Conservation (phyloP, 805 yeast species). For the Isabelozyma pseudorhagii region DNA sequence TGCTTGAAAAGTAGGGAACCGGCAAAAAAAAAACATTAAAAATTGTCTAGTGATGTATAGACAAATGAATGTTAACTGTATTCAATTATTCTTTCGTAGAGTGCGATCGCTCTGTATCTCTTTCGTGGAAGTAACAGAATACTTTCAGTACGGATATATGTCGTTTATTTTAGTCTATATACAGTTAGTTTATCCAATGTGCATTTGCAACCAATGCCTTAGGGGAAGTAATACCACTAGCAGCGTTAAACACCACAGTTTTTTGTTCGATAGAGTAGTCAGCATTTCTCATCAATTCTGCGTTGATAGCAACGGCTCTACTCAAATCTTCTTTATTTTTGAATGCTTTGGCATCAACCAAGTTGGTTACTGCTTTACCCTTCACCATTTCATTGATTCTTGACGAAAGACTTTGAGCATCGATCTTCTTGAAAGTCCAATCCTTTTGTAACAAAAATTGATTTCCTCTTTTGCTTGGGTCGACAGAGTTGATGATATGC, state of each 20-base stretch:
- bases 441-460: constrained; percentile 30
- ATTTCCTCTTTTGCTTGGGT: constrained; percentile 15
- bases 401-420: constrained; percentile 15
- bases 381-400: constrained; percentile 28
- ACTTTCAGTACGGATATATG: too few species aligned
- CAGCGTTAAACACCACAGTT: constrained; percentile 26
- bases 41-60: too few species aligned
- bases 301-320: constrained; percentile 13
- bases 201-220: constrained; percentile 23
- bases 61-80: too few species aligned
- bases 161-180: background rate
- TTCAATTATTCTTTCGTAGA: too few species aligned
- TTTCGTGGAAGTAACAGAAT: too few species aligned
- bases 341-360: constrained; percentile 3
- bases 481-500: constrained; percentile 22
- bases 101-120: too few species aligned
- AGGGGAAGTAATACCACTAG: constrained; percentile 23
- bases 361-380: constrained; percentile 23
- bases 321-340: constrained; percentile 4
- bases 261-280: constrained; percentile 23
- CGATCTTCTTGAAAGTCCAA: constrained; percentile 20
- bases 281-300: constrained; percentile 26
- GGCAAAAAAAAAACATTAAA: too few species aligned
- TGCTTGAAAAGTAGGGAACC: too few species aligned
- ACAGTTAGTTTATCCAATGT: constrained; percentile 17